Evolutionary conservation across 371 early-diverging fungal genomes (phyloP), one percentile per base, ranked within the genome.

Genomic region (Umbelopsis sp.): DNA sequence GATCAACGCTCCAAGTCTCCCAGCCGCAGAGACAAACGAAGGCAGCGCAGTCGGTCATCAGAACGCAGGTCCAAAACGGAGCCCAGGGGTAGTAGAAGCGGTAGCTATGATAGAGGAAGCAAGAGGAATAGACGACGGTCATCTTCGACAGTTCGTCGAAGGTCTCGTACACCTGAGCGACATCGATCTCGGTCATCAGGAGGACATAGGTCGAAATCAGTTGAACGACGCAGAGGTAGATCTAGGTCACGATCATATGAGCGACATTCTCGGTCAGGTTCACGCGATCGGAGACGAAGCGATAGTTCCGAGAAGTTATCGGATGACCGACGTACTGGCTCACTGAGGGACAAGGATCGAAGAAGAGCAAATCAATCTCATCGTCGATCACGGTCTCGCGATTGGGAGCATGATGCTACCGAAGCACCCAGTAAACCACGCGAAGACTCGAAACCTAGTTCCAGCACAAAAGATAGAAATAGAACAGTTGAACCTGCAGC

Each of bases 361-460:
- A 6, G 35, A 57, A 57, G 57, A n/a, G 32, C 57, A 57, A 41
- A 3, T 2, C 57, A 57, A 35, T 32, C 57, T 3, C 12, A 29
- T n/a, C 57, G 57, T 57, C 57, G 57, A 57, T 57, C 57, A 57
- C 29, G 57, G 8, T 57, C 57, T 18, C 37, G 57, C n/a, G 57
- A 57, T 12, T 57, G 57, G 57, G 57, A 57, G 29, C 57, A 35
- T 10, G 57, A 57, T 35, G 35, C 37, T 29, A 57, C 16, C 32
- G 57, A 57, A 57, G 18, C 29, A 35, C 18, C 57, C 14, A 29
- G 35, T 11, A 57, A 18, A 57, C 29, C 57, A n/a, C 57, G 57
- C 12, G 57, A 57, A 29, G 57, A 57, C 12, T 25, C 9, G 16
- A 57, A 35, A n/a, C 32, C 57, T 14, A 57, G 16, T 1, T 57